Percentiles rank a stretch among this genome's conserved stretches.
Conservation (phyloP, 805 yeast genomes). For the Saccharomyces eubayanus region DNA sequence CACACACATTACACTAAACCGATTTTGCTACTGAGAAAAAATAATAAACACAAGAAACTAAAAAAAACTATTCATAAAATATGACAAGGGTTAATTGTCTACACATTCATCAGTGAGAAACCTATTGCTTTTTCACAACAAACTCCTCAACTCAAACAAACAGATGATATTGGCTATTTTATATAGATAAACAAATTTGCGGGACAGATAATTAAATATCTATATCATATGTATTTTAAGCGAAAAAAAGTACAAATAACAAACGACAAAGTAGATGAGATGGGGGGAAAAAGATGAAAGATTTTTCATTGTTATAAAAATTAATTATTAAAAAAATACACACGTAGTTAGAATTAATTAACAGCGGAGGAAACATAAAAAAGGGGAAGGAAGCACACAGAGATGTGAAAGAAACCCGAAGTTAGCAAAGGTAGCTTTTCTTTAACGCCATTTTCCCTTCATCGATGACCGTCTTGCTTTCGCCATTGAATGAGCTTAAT, state of each 20-base stretch:
- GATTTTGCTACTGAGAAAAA: neutral
- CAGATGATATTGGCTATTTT: neutral
- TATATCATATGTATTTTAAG: neutral
- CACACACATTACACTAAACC: neutral
- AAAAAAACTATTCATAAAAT: neutral
- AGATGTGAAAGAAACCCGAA: neutral
- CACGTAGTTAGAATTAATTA: neutral
- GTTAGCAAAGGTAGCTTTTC: neutral
- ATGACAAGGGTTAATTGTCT: neutral
- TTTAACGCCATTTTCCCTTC: neutral
- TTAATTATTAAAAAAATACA: neutral
- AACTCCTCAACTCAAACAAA: neutral
- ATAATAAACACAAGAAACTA: neutral
- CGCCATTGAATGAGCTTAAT: neutral
- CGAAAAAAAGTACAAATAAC: neutral
- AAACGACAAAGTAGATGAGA: neutral
- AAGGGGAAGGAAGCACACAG: neutral
- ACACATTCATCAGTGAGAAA: neutral
- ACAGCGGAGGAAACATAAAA: neutral
- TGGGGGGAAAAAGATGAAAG: neutral
- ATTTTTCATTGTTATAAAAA: neutral
- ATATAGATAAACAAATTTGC: neutral
- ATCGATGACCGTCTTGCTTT: neutral
- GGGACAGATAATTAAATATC: neutral
- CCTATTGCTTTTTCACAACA: neutral